Evolutionary conservation across 1,284 basidiomycete species (phyloP).

Genomic region (Trametes sp.): DNA sequence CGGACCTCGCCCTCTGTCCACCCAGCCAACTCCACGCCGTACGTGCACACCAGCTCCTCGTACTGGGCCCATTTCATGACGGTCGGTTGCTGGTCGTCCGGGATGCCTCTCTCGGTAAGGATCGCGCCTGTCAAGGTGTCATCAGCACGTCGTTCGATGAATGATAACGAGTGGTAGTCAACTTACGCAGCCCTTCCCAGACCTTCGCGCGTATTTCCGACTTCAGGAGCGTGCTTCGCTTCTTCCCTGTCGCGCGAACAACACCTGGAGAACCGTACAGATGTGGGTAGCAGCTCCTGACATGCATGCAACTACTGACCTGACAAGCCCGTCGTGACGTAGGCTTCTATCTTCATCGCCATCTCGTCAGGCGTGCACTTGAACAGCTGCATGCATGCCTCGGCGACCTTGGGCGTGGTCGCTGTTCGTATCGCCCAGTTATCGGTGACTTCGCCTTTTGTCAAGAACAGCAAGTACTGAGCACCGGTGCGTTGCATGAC

Average conservation of each 20-base stretch:
- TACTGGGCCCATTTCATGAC: too few relatives aligned
- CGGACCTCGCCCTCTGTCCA: too few relatives aligned
- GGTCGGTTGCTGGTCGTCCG: too few relatives aligned
- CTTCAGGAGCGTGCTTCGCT: not conserved
- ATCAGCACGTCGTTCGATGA: too few relatives aligned
- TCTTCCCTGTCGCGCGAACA: not conserved
- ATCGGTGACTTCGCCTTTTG: not conserved
- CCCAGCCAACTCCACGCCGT: too few relatives aligned
- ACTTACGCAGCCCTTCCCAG: not conserved
- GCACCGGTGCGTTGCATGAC: not conserved
- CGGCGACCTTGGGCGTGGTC: not conserved
- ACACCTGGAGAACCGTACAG: too few relatives aligned
- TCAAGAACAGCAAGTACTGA: constrained; percentile 1
- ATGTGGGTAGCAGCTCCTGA: too few relatives aligned
- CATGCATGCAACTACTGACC: not conserved
- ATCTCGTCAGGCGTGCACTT: constrained; percentile 5
- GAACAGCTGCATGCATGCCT: constrained; percentile 2
- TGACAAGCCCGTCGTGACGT: not conserved
- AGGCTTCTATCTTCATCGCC: constrained; percentile 10
- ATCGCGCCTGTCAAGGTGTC: too few relatives aligned
- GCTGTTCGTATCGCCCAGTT: not conserved
- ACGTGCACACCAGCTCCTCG: too few relatives aligned
- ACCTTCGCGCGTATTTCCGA: constrained; percentile 1
- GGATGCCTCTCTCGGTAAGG: too few relatives aligned
- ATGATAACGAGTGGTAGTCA: too few relatives aligned